Conservation (phyloP, 441 rosid genomes). For the Sinapis alba region DNA sequence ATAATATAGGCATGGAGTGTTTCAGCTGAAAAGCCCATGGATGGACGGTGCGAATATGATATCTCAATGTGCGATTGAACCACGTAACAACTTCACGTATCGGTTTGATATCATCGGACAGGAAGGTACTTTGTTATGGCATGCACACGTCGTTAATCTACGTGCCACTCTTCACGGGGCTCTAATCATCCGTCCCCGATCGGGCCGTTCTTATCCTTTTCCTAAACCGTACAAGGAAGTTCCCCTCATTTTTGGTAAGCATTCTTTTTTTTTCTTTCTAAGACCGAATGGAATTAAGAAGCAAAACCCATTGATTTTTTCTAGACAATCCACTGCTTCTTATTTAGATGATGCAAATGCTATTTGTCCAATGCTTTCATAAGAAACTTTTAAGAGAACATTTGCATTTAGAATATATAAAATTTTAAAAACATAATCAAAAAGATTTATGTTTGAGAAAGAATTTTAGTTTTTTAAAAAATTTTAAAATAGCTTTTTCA, state of each 20-base stretch:
- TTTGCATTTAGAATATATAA: too few species aligned
- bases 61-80: slow-evolving; percentile 83
- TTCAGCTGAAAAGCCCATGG: slow-evolving; percentile 66
- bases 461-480: too few species aligned
- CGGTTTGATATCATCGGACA: slow-evolving; percentile 56
- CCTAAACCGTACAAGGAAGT: slow-evolving; percentile 65
- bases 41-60: slow-evolving; percentile 79
- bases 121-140: slow-evolving; percentile 94
- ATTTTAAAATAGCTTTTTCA: too few species aligned
- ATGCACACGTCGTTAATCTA: slow-evolving; percentile 65
- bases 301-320: too few species aligned
- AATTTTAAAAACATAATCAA: too few species aligned
- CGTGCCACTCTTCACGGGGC: slow-evolving; percentile 81
- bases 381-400: too few species aligned
- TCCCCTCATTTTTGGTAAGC: slow-evolving; percentile 62
- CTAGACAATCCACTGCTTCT: too few species aligned
- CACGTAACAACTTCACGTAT: slow-evolving; percentile 59
- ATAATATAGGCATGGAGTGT: slow-evolving; percentile 74
- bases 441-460: background rate
- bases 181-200: slow-evolving; percentile 62
- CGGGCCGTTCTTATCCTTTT: slow-evolving; percentile 60
- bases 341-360: too few species aligned
- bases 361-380: too few species aligned
- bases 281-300: background rate
- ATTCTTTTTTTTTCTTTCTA: background rate